These are phyloP conservation scores for Russula earlei DNA, from an alignment of 768 basidiomycete genomes.

Conservation along the genomic window DNA sequence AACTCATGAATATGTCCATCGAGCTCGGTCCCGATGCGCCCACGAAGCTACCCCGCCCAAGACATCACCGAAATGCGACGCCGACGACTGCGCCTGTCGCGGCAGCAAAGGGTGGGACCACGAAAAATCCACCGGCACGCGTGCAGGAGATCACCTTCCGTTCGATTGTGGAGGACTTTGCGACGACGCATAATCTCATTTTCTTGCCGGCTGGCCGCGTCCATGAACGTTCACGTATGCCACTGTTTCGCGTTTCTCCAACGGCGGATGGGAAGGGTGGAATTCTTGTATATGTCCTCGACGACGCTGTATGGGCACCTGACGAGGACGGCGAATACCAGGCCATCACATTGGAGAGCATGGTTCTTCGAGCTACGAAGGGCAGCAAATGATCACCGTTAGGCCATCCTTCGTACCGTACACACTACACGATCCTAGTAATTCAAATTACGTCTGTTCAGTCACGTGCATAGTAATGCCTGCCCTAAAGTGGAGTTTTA, in stretches of 20 bases:
- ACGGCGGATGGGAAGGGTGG: conserved; percentile 80
- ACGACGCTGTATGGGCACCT: conserved; percentile 89
- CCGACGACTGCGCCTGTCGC: conserved; percentile 23
- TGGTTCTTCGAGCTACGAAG: conserved; percentile 56
- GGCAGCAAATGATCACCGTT: neutral
- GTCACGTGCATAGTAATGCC: conserved; percentile 1
- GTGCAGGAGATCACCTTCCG: conserved; percentile 86
- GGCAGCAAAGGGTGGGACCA: conserved; percentile 29
- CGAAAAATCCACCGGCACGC: conserved; percentile 38
- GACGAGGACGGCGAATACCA: conserved; percentile 53
- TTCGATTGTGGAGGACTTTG: conserved; percentile 85
- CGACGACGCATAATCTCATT: conserved; percentile 75
- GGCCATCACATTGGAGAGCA: conserved; percentile 80
- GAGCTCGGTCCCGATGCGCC: conserved; percentile 75
- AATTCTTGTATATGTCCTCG: conserved; percentile 77
- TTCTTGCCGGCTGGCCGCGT: conserved; percentile 83
- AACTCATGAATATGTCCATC: conserved; percentile 92
- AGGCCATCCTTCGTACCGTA: too few relatives aligned
- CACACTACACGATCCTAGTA: neutral
- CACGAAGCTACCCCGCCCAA: conserved; percentile 56
- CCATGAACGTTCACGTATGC: conserved; percentile 81
- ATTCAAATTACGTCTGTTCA: neutral
- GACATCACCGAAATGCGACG: conserved; percentile 39
- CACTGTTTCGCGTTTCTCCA: conserved; percentile 73
- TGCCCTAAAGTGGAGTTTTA: conserved; percentile 14